A percentile compares a stretch with the other conserved stretches of the same genome.
phyloP scores from a whole-genome alignment of 1,284 basidiomycete genomes.

The Boletellus deceptivus region DNA sequence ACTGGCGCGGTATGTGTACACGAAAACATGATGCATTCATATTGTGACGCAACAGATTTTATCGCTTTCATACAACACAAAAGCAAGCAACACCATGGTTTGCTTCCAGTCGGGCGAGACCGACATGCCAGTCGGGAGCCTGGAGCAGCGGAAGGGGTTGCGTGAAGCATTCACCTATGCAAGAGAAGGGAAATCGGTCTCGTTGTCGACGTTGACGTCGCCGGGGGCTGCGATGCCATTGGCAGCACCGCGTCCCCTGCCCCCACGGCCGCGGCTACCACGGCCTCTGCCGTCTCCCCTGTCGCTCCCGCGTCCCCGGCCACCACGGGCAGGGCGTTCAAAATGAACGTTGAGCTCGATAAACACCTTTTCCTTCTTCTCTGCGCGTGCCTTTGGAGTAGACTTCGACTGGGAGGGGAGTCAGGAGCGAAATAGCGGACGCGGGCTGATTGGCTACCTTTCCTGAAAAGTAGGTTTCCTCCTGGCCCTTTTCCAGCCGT shows the following conservation, averaged over 20 bases:
- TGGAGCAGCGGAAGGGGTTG: slow-evolving; percentile 6
- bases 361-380: slow-evolving; percentile 78
- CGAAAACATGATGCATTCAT: slow-evolving; percentile 20
- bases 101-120: slow-evolving; percentile 12
- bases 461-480: slow-evolving; percentile 70
- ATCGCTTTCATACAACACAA: slow-evolving; percentile 15
- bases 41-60: slow-evolving; percentile 4
- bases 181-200: slow-evolving; percentile 82
- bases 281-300: slow-evolving; percentile 41
- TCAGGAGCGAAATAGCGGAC: slow-evolving; percentile 7
- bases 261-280: slow-evolving; percentile 44
- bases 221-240: slow-evolving; percentile 40
- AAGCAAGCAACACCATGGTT: slow-evolving; percentile 7
- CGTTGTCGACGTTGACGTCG: slow-evolving; percentile 76
- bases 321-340: slow-evolving; percentile 65
- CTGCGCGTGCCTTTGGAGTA: slow-evolving; percentile 58
- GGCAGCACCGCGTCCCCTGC: slow-evolving; percentile 34
- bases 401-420: slow-evolving; percentile 47
- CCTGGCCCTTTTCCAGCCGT: slow-evolving; percentile 58
- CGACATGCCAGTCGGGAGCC: slow-evolving; percentile 10
- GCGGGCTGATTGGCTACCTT: slow-evolving; percentile 49
- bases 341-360: slow-evolving; percentile 78
- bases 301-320: slow-evolving; percentile 42
- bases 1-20: slow-evolving; percentile 2
- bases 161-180: slow-evolving; percentile 40